Evolutionary conservation across 164 flowering plant genomes (phyloP).

Genomic region (Hamamelis virginiana): DNA sequence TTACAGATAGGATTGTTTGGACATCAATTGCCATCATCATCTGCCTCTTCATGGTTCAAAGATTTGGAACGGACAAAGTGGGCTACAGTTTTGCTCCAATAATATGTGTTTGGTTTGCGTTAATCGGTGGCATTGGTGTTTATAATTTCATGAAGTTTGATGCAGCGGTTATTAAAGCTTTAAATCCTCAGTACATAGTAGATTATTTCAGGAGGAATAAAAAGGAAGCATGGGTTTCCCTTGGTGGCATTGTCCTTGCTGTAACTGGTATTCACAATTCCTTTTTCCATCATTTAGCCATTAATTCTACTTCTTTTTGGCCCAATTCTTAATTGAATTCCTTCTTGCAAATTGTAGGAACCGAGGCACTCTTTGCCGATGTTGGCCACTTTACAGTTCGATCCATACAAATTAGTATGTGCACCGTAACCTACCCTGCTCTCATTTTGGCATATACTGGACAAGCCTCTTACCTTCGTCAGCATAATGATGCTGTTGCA

Average conservation of each 20-base stretch:
- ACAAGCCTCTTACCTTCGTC: slow-evolving; percentile 66
- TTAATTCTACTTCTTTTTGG: neutral
- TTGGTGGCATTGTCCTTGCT: slow-evolving; percentile 64
- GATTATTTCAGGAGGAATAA: slow-evolving; percentile 59
- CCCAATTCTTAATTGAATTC: neutral
- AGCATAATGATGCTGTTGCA: slow-evolving; percentile 27
- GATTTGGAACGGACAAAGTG: slow-evolving; percentile 77
- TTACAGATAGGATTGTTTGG: slow-evolving; percentile 47
- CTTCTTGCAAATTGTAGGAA: slow-evolving; percentile 38
- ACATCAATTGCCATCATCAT: slow-evolving; percentile 45
- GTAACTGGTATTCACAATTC: slow-evolving; percentile 48
- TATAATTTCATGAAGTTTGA: slow-evolving; percentile 52
- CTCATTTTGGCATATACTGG: slow-evolving; percentile 61
- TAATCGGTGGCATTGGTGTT: slow-evolving; percentile 48
- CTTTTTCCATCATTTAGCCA: too few species aligned
- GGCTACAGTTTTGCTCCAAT: slow-evolving; percentile 74
- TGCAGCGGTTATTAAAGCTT: slow-evolving; percentile 48
- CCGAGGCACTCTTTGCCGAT: slow-evolving; percentile 81
- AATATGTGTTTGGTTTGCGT: slow-evolving; percentile 54
- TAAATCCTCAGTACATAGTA: slow-evolving; percentile 55
- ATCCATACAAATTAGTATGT: slow-evolving; percentile 68
- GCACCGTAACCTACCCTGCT: slow-evolving; percentile 50
- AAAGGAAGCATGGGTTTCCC: slow-evolving; percentile 65
- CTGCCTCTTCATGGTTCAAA: slow-evolving; percentile 47
- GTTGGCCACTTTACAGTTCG: slow-evolving; percentile 70